These are phyloP conservation scores for Rhodotorula sp. DNA, from an alignment of 1,284 basidiomycete genomes.

Conservation along the genomic window DNA sequence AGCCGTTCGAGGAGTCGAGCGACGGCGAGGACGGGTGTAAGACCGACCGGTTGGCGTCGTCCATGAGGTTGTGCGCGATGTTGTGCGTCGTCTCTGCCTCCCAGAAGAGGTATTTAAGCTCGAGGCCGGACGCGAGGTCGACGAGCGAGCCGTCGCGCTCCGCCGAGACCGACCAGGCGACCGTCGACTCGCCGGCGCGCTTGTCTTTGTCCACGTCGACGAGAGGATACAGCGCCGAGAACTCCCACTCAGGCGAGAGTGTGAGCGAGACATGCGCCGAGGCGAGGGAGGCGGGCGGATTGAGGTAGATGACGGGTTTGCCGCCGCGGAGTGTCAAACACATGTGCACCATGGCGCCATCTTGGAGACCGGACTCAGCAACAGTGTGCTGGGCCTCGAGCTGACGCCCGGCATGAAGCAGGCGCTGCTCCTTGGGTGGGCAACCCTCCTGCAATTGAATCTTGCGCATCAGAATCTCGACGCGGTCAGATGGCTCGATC, in stretches of 20 bases:
- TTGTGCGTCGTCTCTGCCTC: conserved; percentile 42
- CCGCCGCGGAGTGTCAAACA: too few relatives aligned
- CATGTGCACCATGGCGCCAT: too few relatives aligned
- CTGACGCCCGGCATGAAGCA: too few relatives aligned
- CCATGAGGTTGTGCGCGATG: neutral
- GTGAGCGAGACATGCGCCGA: conserved; percentile 38
- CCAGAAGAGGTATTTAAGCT: conserved; percentile 51
- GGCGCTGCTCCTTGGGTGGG: too few relatives aligned
- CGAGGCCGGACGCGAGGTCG: conserved; percentile 28
- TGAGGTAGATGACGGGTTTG: conserved; percentile 42
- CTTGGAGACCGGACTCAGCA: too few relatives aligned
- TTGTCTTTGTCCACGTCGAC: neutral
- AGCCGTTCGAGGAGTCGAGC: conserved; percentile 44
- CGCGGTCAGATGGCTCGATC: too few relatives aligned
- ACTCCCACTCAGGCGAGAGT: conserved; percentile 43
- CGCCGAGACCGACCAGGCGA: conserved; percentile 48
- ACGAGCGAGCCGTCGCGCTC: conserved; percentile 45
- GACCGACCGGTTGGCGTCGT: neutral
- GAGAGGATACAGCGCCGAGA: conserved; percentile 33
- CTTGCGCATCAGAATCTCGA: too few relatives aligned
- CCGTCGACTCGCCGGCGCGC: conserved; percentile 34
- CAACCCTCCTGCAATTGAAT: too few relatives aligned
- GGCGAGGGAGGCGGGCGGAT: conserved; percentile 10
- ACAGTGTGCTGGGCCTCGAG: too few relatives aligned
- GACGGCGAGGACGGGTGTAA: conserved; percentile 33